Evolutionary conservation across 768 basidiomycete species (phyloP).

Genomic region (Tricholomella constricta): DNA sequence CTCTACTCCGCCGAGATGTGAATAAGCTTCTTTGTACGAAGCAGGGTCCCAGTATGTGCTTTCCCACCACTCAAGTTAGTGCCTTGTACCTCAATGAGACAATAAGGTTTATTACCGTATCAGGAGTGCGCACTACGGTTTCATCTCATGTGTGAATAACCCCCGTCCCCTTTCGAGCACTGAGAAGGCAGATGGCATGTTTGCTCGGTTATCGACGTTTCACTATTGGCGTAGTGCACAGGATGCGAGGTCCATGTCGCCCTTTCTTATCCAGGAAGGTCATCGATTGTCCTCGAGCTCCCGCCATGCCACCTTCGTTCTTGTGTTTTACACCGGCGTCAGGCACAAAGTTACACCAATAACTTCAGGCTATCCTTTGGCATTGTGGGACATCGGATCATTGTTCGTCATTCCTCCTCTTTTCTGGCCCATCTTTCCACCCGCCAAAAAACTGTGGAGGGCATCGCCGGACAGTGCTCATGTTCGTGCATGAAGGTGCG

Average conservation of each 20-base stretch:
- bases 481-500: slow-evolving; percentile 9
- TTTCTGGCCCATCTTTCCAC: neutral
- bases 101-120: slow-evolving; percentile 44
- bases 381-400: slow-evolving; percentile 32
- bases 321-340: slow-evolving; percentile 58
- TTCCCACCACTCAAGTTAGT: neutral
- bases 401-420: slow-evolving; percentile 21
- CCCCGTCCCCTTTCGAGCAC: slow-evolving; percentile 31
- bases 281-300: slow-evolving; percentile 38
- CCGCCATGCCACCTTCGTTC: slow-evolving; percentile 32
- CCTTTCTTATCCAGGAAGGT: slow-evolving; percentile 34
- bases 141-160: neutral
- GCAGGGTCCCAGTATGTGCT: slow-evolving; percentile 47
- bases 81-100: neutral
- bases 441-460: neutral
- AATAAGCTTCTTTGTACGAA: slow-evolving; percentile 54
- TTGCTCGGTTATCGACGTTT: slow-evolving; percentile 49
- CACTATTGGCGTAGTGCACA: slow-evolving; percentile 46
- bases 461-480: slow-evolving; percentile 8
- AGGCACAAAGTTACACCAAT: slow-evolving; percentile 51
- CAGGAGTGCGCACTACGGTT: slow-evolving; percentile 40
- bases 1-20: slow-evolving; percentile 31
- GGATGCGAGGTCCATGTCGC: slow-evolving; percentile 49
- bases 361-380: slow-evolving; percentile 50
- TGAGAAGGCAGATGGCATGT: slow-evolving; percentile 49